Base-by-base conservation (phyloP, 1,284 basidiomycete genomes). In the Heterobasidion occidentale region DNA sequence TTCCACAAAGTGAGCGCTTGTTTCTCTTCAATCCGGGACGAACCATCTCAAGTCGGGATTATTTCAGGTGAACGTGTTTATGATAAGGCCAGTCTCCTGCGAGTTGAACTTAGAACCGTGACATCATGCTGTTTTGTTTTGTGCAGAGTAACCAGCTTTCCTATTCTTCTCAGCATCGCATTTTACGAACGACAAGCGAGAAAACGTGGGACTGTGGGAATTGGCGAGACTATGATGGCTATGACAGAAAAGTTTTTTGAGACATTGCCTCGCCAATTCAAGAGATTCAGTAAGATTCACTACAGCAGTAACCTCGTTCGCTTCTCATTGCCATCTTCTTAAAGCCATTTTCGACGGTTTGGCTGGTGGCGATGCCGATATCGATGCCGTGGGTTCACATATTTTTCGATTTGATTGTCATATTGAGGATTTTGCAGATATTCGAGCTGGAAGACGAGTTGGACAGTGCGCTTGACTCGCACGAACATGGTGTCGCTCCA, bases 141-240 rank as follows among this genome's bases (percentile, higher is more conserved):
- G n/a, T 61, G 63, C 61, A 88, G 93, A 64, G 64, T 83, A 12
- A 92, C 93, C 4, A 93, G 86, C 63, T 88, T 95, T 62, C 94
- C 93, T 0, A 80, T 95, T n/a, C 73, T 97, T 45, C 71, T 97
- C 19, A 60, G 76, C 11, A 93, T 97, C 52, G 86, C 92, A 0
- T 72, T 88, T 52, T 94, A 93, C 66, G 93, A 96, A 70, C 79
- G 94, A 19, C 87, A 93, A 66, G 81, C 83, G 34, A 88, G 84
- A 71, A 77, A 69, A 19, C 76, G 73, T 7, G 80, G 82, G 1
- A 77, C 87, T 0, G 75, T 78, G 2, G 83, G 78, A 15, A 81
- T 94, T 62, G 81, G 83, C 60, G 90, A 94, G 61, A 89, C 88
- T 1, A 62, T 94, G 8, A 70, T 77, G 14, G 79, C 81, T 44